Evolutionary conservation across 768 basidiomycete species (phyloP).

Genomic region (Clitopilus hobsonii): DNA sequence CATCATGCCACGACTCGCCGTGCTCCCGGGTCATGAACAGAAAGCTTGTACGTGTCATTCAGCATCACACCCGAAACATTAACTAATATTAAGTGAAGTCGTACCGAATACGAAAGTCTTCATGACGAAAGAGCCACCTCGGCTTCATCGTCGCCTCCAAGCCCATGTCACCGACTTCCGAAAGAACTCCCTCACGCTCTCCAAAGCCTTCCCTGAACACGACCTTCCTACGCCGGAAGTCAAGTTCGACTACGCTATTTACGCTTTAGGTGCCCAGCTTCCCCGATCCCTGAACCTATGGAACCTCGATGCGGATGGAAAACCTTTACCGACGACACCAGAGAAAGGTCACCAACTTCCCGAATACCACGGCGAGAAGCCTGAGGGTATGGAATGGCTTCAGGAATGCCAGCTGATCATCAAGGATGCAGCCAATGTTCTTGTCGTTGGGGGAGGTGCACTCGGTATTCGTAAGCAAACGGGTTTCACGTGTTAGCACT

Average conservation of each 20-base stretch:
- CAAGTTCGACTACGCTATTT: constrained; percentile 52
- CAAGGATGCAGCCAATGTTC: constrained; percentile 40
- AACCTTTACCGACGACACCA: constrained; percentile 1
- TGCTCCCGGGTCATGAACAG: constrained; percentile 57
- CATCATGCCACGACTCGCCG: constrained; percentile 52
- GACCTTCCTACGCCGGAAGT: constrained; percentile 31
- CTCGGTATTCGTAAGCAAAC: constrained; percentile 70
- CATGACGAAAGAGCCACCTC: constrained; percentile 18
- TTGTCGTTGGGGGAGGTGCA: constrained; percentile 71
- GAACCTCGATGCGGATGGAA: constrained; percentile 22
- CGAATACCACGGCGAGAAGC: constrained; percentile 38
- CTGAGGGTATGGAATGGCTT: constrained; percentile 47
- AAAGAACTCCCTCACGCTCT: constrained; percentile 36
- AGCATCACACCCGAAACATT: not conserved
- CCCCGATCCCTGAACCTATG: constrained; percentile 54
- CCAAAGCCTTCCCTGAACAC: constrained; percentile 42
- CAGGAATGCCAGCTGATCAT: constrained; percentile 45
- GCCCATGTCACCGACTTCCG: constrained; percentile 38
- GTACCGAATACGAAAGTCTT: constrained; percentile 54
- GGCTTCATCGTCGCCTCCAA: constrained; percentile 31
- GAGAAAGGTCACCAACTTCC: constrained; percentile 9
- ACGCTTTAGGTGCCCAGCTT: constrained; percentile 57
- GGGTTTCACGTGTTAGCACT: constrained; percentile 1
- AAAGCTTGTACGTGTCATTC: constrained; percentile 52
- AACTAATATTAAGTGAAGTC: constrained; percentile 23